Percentiles rank a stretch among this genome's conserved stretches.
These are phyloP conservation scores for Selaginella tamariscina DNA, from an alignment of 75 land plant genomes.

Conservation along the genomic window DNA sequence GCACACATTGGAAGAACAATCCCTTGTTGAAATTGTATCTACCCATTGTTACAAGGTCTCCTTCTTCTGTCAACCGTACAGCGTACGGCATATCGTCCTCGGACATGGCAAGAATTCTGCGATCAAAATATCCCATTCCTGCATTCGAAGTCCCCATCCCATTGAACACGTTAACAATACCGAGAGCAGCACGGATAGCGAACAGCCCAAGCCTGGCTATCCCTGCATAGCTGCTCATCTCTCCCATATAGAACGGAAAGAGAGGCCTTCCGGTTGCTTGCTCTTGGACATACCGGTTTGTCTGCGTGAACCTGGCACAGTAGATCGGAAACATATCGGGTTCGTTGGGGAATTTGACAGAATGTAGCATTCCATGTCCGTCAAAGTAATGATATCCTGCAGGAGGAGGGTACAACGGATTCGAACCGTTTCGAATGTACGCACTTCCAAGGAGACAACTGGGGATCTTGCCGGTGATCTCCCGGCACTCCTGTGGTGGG, in stretches of 20 bases:
- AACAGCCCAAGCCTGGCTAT: conserved; percentile 37
- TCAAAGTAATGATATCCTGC: conserved; percentile 30
- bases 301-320: neutral
- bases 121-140: conserved; percentile 34
- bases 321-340: neutral
- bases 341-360: conserved; percentile 28
- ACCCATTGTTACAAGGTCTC: conserved; percentile 45
- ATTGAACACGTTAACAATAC: conserved; percentile 27
- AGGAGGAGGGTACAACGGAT: neutral
- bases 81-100: conserved; percentile 65
- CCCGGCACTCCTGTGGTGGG: neutral
- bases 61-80: conserved; percentile 22
- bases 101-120: conserved; percentile 39
- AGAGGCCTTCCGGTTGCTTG: conserved; percentile 24
- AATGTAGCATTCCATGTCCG: conserved; percentile 86
- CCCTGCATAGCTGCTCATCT: conserved; percentile 31
- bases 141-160: conserved; percentile 62
- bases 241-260: conserved; percentile 38
- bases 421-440: neutral
- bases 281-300: conserved; percentile 38
- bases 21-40: conserved; percentile 2
- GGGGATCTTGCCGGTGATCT: neutral
- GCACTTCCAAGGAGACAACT: neutral
- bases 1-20: neutral
- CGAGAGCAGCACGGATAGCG: conserved; percentile 23